phyloP scores from a whole-genome alignment of 257 asterid genomes.

The Agastache rugosa region DNA sequence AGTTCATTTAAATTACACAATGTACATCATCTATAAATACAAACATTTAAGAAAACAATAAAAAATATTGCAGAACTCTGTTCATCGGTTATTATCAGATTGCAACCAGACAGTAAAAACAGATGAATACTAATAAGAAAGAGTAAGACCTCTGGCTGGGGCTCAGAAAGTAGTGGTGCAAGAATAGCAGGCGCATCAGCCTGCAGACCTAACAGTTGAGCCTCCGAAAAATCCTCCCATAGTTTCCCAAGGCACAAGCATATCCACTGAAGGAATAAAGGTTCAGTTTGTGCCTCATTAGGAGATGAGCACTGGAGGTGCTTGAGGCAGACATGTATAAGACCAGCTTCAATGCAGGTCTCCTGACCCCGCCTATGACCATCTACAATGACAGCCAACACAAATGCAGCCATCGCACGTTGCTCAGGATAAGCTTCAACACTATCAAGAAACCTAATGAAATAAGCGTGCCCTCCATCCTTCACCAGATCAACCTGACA shows the following conservation, averaged over 20 bases:
- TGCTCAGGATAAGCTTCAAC: constrained; percentile 98
- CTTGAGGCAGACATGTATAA: constrained; percentile 80
- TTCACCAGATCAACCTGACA: constrained; percentile 99
- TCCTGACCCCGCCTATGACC: constrained; percentile 96
- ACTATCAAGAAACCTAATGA: constrained; percentile 92
- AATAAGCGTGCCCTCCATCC: constrained; percentile 92
- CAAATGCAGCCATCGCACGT: constrained; percentile 99
- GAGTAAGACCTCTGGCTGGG: constrained; percentile 92
- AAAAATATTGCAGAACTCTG: neutral
- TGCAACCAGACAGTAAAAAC: neutral
- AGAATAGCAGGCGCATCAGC: constrained; percentile 88
- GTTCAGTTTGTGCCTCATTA: constrained; percentile 85
- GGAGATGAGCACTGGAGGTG: constrained; percentile 81
- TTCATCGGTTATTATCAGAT: neutral
- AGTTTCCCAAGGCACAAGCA: constrained; percentile 94
- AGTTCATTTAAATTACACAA: constrained; percentile 19
- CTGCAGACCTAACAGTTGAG: constrained; percentile 79
- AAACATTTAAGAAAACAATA: neutral
- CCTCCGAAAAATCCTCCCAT: constrained; percentile 96
- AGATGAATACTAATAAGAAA: constrained; percentile 5
- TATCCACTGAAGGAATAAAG: constrained; percentile 96
- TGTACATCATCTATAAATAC: constrained; percentile 36
- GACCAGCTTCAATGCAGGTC: constrained; percentile 84
- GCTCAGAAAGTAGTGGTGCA: constrained; percentile 86
- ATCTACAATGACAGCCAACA: constrained; percentile 95